phyloP scores from a whole-genome alignment of 2,329 filamentous ascomycete species.

The Phaeosphaeria sp. region DNA sequence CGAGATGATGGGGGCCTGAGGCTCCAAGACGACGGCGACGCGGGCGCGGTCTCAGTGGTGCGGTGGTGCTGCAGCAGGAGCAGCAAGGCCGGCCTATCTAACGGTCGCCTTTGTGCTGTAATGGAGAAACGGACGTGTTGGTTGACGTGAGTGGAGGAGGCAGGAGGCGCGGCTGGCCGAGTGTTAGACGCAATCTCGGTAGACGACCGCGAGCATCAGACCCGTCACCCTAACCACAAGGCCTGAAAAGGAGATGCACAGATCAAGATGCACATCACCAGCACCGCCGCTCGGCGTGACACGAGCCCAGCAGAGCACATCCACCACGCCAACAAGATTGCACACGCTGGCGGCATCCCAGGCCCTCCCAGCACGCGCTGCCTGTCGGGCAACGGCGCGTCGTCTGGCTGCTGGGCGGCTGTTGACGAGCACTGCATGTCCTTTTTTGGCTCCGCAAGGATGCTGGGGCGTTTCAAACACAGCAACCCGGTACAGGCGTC shows the following conservation, averaged over 20 bases:
- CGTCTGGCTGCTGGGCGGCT: slow-evolving; percentile 7
- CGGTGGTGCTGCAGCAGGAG: slow-evolving; percentile 2
- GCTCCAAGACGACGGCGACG: not conserved
- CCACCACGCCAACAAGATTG: slow-evolving; percentile 7
- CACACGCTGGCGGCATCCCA: slow-evolving; percentile 6
- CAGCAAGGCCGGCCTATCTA: slow-evolving; percentile 18
- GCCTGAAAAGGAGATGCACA: slow-evolving; percentile 18
- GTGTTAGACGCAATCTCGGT: slow-evolving; percentile 20
- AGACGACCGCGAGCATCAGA: no score
- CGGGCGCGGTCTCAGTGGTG: slow-evolving; percentile 1
- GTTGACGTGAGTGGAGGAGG: slow-evolving; percentile 38
- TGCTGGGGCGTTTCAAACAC: slow-evolving; percentile 31
- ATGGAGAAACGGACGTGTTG: slow-evolving; percentile 17
- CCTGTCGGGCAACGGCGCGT: slow-evolving; percentile 1
- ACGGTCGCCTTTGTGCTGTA: slow-evolving; percentile 16
- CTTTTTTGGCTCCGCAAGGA: slow-evolving; percentile 5
- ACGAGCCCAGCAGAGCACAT: slow-evolving; percentile 1
- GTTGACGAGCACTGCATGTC: slow-evolving; percentile 7
- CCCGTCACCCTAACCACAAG: slow-evolving; percentile 7
- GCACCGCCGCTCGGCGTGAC: slow-evolving; percentile 14
- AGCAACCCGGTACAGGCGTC: slow-evolving; percentile 20
- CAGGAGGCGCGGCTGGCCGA: slow-evolving; percentile 37
- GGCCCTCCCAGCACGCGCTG: slow-evolving; percentile 14
- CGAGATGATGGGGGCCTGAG: slow-evolving; percentile 1
- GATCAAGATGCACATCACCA: slow-evolving; percentile 22